phyloP scores from a whole-genome alignment of 2,329 filamentous ascomycete genomes.

The Talaromyces sp. region DNA sequence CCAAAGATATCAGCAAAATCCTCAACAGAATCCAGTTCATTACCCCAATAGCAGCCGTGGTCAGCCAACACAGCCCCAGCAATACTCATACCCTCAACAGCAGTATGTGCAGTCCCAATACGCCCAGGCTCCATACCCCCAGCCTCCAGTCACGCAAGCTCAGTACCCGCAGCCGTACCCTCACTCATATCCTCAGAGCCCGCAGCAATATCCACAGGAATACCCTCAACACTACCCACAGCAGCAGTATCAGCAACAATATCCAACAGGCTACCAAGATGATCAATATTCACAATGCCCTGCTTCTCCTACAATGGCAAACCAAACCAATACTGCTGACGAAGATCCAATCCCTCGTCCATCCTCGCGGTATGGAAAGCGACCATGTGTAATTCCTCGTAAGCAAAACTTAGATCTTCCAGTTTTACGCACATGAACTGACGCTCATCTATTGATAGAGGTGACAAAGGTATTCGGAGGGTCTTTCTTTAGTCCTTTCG shows the following conservation, averaged over 20 bases:
- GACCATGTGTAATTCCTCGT: conserved; percentile 9
- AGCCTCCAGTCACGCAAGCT: background rate
- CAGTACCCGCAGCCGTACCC: background rate
- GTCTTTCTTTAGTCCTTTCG: conserved; percentile 17
- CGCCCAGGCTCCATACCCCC: background rate
- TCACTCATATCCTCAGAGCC: background rate
- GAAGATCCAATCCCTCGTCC: background rate
- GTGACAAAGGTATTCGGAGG: conserved; percentile 10
- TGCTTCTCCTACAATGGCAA: too few relatives aligned
- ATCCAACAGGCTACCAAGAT: background rate
- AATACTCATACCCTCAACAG: too few relatives aligned
- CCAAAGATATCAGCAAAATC: too few relatives aligned
- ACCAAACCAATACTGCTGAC: background rate
- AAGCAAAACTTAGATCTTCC: background rate
- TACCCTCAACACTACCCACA: background rate
- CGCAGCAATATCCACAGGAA: background rate
- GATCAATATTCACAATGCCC: background rate
- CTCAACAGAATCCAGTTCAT: too few relatives aligned
- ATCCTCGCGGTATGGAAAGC: background rate
- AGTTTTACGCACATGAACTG: background rate
- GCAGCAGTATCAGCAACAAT: background rate
- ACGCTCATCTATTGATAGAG: background rate
- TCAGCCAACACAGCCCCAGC: too few relatives aligned
- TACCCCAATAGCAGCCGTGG: too few relatives aligned
- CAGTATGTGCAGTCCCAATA: background rate